Evolutionary conservation across 148 eudicot genomes (phyloP).

Genomic region (Spergularia marina): DNA sequence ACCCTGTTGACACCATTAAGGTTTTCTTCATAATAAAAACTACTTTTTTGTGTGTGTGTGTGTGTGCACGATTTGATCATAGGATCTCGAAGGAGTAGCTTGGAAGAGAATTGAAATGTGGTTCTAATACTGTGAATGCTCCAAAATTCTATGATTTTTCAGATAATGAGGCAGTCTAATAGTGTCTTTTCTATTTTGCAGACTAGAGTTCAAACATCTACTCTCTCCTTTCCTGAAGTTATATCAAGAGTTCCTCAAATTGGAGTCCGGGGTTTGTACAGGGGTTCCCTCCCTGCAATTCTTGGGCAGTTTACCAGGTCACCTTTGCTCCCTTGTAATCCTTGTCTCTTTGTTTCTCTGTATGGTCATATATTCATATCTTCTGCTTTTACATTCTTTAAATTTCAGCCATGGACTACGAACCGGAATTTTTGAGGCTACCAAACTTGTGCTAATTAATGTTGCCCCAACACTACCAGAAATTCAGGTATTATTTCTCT

Average conservation of each 20-base stretch:
- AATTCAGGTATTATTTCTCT: slow-evolving; percentile 54
- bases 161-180: slow-evolving; percentile 18
- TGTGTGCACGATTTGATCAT: background rate
- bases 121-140: background rate
- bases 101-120: background rate
- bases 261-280: slow-evolving; percentile 75
- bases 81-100: too few relatives aligned
- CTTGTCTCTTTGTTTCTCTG: background rate
- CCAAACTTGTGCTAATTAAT: slow-evolving; percentile 68
- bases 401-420: slow-evolving; percentile 88
- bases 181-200: slow-evolving; percentile 32
- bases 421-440: slow-evolving; percentile 92
- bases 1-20: slow-evolving; percentile 90
- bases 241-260: slow-evolving; percentile 78
- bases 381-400: slow-evolving; percentile 2
- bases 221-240: slow-evolving; percentile 75
- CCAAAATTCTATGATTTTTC: background rate
- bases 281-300: slow-evolving; percentile 91
- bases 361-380: slow-evolving; percentile 4
- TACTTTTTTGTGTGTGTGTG: background rate
- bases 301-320: slow-evolving; percentile 96
- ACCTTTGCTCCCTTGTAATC: slow-evolving; percentile 1
- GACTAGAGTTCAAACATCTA: slow-evolving; percentile 94
- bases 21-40: slow-evolving; percentile 19
- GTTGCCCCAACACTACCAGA: slow-evolving; percentile 82